Conservation (phyloP, 2,329 filamentous ascomycete genomes). For the Pseudogymnoascus sp. region DNA sequence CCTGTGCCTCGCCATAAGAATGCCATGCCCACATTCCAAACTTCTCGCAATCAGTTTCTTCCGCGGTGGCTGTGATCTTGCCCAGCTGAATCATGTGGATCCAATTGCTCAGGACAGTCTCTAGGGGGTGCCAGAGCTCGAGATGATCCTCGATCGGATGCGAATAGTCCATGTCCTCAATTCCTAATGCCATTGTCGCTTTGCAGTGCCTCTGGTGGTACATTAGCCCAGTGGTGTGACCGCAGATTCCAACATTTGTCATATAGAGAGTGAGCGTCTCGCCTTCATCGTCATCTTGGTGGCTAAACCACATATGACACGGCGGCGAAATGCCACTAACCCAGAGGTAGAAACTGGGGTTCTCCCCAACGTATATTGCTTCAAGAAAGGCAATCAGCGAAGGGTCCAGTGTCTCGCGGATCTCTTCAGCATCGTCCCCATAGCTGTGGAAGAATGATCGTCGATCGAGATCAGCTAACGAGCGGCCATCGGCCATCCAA, state of each 20-base stretch:
- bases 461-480: slow-evolving; percentile 11
- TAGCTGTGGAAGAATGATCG: slow-evolving; percentile 21
- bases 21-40: not conserved
- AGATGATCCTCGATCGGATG: slow-evolving; percentile 18
- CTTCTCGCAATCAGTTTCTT: not conserved
- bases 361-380: slow-evolving; percentile 9
- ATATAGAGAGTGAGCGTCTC: slow-evolving; percentile 20
- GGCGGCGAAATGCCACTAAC: slow-evolving; percentile 18
- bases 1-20: not conserved
- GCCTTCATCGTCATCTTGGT: slow-evolving; percentile 18
- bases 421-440: slow-evolving; percentile 21
- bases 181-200: slow-evolving; percentile 17
- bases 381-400: slow-evolving; percentile 23
- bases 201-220: slow-evolving; percentile 22
- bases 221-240: slow-evolving; percentile 24
- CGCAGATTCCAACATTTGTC: slow-evolving; percentile 22
- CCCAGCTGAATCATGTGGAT: slow-evolving; percentile 20
- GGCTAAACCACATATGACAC: slow-evolving; percentile 21
- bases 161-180: slow-evolving; percentile 12
- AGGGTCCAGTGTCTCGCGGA: slow-evolving; percentile 23
- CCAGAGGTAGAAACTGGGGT: slow-evolving; percentile 23
- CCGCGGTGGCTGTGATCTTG: slow-evolving; percentile 16
- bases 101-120: slow-evolving; percentile 23
- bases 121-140: slow-evolving; percentile 23
- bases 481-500: slow-evolving; percentile 23